Percentiles rank a stretch among this genome's conserved stretches.
phyloP scores from a whole-genome alignment of 1,284 basidiomycete genomes.

The Ustilago cynodontis region DNA sequence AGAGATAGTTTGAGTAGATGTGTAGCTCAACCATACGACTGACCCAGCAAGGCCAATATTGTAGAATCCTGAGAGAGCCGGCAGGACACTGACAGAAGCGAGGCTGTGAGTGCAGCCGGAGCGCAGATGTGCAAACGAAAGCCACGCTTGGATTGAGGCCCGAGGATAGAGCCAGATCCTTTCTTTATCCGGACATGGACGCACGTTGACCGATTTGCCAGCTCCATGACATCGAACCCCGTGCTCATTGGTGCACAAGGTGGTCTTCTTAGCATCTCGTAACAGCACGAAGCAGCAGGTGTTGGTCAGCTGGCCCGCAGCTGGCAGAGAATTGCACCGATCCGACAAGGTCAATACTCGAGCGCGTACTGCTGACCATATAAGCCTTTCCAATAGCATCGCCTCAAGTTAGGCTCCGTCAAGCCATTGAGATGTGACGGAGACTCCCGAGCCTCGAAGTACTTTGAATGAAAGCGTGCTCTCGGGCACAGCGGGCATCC shows the following conservation, averaged over 20 bases:
- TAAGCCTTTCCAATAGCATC: too few species aligned
- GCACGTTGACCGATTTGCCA: conserved; percentile 20
- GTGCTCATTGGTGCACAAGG: not conserved
- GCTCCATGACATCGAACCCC: not conserved
- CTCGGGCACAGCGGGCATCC: not conserved
- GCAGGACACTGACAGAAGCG: conserved; percentile 4
- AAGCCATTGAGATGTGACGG: too few species aligned
- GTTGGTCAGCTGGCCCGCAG: conserved; percentile 27
- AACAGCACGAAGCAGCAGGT: conserved; percentile 1
- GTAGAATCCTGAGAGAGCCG: not conserved
- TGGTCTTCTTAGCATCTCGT: not conserved
- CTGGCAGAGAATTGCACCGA: conserved; percentile 1
- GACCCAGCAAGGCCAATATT: not conserved
- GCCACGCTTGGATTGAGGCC: conserved; percentile 11
- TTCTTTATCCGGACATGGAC: not conserved
- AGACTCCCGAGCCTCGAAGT: too few species aligned
- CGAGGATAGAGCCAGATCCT: conserved; percentile 13
- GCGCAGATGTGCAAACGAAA: not conserved
- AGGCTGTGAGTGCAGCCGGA: conserved; percentile 1
- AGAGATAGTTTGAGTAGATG: conserved; percentile 7
- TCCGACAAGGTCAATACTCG: too few species aligned
- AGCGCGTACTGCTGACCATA: too few species aligned
- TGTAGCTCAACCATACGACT: conserved; percentile 10
- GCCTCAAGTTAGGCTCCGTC: too few species aligned
- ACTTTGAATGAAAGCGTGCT: not conserved